Evolutionary conservation across 225 moss, liverwort and hornwort genomes (phyloP), one percentile per base, ranked within the genome.

Genomic region (Sphagnum tenellum): DNA sequence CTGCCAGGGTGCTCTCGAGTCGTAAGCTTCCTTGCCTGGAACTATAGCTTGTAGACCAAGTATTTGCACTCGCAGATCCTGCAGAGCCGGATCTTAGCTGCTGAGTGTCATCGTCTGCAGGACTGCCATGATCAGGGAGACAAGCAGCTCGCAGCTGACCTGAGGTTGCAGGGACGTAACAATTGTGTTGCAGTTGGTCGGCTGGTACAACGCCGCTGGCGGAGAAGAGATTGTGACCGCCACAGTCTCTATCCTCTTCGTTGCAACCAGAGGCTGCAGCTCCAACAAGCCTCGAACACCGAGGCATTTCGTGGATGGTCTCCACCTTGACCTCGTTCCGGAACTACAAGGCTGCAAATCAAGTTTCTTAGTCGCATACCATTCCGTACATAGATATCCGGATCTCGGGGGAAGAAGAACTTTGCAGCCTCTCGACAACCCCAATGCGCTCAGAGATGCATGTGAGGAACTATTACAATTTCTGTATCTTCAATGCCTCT

Each of bases 261-360:
- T 55, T 6, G 50, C 64, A 29, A 29, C 29, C 65, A n/a, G 70
- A 76, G 47, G 13, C 62, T 61, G 44, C 45, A 3, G 12, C 5
- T 55, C 77, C 66, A 1, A 29, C 29, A 55, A 64, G 3, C 46
- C 70, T 70, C 55, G 75, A 64, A 57, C 65, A 44, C 64, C 68
- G 70, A 62, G 82, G 75, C 82, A 82, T 78, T 70, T 72, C 76
- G 62, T 63, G 62, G 6, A 62, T 29, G 29, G 29, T 29, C 29
- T 29, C 29, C 29, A 29, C 29, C 29, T 29, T 29, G 29, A 29
- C 29, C 29, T 29, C 29, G 29, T 29, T 29, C 29, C 29, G 29
- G 29, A 29, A 29, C 29, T 29, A 29, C 29, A 29, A 29, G 1
- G 29, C 29, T 29, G 29, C 29, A 29, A 29, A 29, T 29, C 29